phyloP scores from a whole-genome alignment of 2,329 filamentous ascomycete genomes.

The Coniochaeta ligniaria region DNA sequence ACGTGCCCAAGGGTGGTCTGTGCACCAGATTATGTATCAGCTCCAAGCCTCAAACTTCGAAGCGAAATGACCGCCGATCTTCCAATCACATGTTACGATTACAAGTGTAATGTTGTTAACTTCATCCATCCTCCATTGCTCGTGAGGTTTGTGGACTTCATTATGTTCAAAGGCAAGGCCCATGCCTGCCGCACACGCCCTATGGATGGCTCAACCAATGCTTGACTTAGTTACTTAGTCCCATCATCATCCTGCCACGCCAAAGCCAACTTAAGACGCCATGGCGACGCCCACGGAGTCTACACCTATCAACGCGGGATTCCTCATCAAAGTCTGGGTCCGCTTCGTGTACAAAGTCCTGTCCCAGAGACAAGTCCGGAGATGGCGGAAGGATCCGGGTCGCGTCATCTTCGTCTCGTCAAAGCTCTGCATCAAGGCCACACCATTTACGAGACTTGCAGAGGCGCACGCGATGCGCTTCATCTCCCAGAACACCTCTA shows the following conservation, averaged over 20 bases:
- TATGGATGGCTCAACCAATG: no score
- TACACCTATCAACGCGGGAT: not conserved
- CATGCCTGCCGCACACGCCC: no score
- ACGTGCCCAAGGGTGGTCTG: not conserved
- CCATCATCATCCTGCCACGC: no score
- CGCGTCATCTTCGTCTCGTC: not conserved
- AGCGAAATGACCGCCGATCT: not conserved
- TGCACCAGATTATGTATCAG: not conserved
- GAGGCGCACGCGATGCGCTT: constrained; percentile 33
- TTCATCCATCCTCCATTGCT: no score
- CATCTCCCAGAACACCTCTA: constrained; percentile 28
- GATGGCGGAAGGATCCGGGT: not conserved
- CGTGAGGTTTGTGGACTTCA: not conserved
- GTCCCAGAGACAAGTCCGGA: not conserved
- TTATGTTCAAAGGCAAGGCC: not conserved
- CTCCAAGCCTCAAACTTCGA: not conserved
- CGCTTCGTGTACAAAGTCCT: not conserved
- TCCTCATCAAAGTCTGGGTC: not conserved
- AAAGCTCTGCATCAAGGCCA: constrained; percentile 23
- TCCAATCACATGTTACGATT: not conserved
- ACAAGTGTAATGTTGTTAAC: no score
- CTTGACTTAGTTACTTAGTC: no score
- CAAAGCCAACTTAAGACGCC: not conserved
- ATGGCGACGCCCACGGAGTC: not conserved
- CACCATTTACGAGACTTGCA: constrained; percentile 19